Conservation (phyloP, 306 rosid species). For the Leucaena leucocephala region DNA sequence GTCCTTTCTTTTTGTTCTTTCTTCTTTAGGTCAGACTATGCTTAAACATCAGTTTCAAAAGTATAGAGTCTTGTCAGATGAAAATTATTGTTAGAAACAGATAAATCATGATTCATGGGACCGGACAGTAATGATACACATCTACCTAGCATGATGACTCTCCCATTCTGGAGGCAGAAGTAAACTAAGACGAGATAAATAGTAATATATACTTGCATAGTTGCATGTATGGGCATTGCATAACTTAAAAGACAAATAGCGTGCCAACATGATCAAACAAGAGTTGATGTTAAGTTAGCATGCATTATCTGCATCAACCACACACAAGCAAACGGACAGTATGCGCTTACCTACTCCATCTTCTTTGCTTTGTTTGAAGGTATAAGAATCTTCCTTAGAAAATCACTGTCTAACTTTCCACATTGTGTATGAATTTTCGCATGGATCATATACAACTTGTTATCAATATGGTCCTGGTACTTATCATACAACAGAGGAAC, state of each 20-base stretch:
- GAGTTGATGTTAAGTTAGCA: background rate
- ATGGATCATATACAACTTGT: conserved; percentile 52
- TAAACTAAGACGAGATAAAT: conserved; percentile 7
- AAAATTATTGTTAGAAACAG: conserved; percentile 1
- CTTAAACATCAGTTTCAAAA: conserved; percentile 8
- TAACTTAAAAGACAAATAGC: conserved; percentile 24
- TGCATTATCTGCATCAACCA: conserved; percentile 31
- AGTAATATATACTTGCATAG: conserved; percentile 4
- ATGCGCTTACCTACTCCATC: conserved; percentile 63
- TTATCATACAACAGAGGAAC: conserved; percentile 86
- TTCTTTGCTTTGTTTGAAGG: conserved; percentile 75
- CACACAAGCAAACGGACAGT: conserved; percentile 7
- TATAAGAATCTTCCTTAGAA: conserved; percentile 66
- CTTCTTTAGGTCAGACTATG: background rate
- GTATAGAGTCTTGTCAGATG: background rate
- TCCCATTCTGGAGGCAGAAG: conserved; percentile 20
- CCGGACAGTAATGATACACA: conserved; percentile 2
- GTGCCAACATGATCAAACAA: conserved; percentile 7
- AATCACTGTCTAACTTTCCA: conserved; percentile 57
- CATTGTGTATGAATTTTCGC: conserved; percentile 56
- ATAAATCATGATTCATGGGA: background rate
- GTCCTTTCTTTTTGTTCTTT: background rate
- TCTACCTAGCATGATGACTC: conserved; percentile 16
- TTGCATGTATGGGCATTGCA: conserved; percentile 22
- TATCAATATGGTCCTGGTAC: conserved; percentile 75